Base-by-base conservation (phyloP, 2,329 filamentous ascomycete species). In the Colletotrichum liaoningense region DNA sequence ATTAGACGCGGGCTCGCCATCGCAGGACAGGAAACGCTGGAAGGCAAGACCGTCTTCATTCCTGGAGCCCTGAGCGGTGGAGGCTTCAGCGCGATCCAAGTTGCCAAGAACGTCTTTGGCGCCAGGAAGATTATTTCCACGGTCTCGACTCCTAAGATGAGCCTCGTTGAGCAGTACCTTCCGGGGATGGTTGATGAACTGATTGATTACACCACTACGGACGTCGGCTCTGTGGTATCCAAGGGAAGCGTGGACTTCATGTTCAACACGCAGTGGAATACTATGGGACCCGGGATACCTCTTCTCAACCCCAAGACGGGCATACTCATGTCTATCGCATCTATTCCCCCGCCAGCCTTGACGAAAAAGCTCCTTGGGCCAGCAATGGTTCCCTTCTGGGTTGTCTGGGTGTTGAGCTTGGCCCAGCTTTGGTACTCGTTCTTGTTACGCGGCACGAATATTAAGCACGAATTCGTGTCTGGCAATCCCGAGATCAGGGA, bases 31-130 rank as follows among this genome's bases (percentile, higher is more conserved):
- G 80, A 80, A 49, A 81, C 76, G 22, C 82, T 90, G 0, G 78
- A 83, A 24, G 87, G 86, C 9, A 88, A 86, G 79, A 88, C 86
- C 1, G 86, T 88, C 1, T 88, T 87, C 70, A 81, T 90, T 7
- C 83, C 87, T 0, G 88, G 81, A 2, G 88, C 84, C 0, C 81
- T 90, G 49, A 84, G 87, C 66, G 86, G 83, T 1, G 86, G 84
- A 0, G 88, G 88, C 0, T 80, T 83, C 2, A 78, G 85, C 30
- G 85, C 80, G 0, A 82, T 86, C 30, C 88, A 90, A 78, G 77
- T 90, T 2, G 85, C 87, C 3, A 88, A 86, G 75, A 86, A 87
- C 35, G 81, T 86, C 3, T 89, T 87, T 60, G 82, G 84, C 0
- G 88, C 85, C 1, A 78, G 78, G 0, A 84, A 81, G 59, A 80